Conservation (phyloP, 1,139 yeast genomes). For the Protomyces arabidopsidicola region DNA sequence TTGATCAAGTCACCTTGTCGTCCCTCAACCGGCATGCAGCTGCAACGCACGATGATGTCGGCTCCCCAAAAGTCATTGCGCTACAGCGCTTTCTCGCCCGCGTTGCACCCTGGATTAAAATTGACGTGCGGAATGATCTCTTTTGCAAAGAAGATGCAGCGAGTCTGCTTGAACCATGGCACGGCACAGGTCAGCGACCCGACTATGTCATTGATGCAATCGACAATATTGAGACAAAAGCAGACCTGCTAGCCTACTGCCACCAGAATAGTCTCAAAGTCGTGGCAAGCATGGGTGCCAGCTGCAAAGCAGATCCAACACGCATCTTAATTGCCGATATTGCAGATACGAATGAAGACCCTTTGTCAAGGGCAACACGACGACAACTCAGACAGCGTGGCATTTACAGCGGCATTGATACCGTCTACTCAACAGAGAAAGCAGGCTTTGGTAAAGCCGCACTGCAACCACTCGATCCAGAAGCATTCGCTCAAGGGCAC, state of each 20-base stretch:
- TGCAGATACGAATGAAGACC: slow-evolving; percentile 81
- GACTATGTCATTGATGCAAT: slow-evolving; percentile 85
- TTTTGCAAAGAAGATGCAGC: slow-evolving; percentile 68
- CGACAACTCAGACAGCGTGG: slow-evolving; percentile 76
- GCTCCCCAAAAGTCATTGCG: slow-evolving; percentile 66
- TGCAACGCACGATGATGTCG: slow-evolving; percentile 83
- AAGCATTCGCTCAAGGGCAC: slow-evolving; percentile 70
- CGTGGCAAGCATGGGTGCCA: slow-evolving; percentile 93
- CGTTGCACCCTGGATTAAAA: slow-evolving; percentile 86
- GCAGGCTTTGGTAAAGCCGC: slow-evolving; percentile 93
- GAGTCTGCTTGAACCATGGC: slow-evolving; percentile 46
- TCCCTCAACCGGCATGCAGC: slow-evolving; percentile 92
- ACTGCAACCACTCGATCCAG: slow-evolving; percentile 74
- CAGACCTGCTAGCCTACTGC: slow-evolving; percentile 75
- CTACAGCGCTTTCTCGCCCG: slow-evolving; percentile 52
- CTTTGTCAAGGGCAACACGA: slow-evolving; percentile 82
- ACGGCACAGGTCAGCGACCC: slow-evolving; percentile 41
- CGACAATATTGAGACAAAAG: slow-evolving; percentile 91
- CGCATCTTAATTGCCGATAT: slow-evolving; percentile 75
- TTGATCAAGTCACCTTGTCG: slow-evolving; percentile 89
- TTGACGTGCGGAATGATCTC: slow-evolving; percentile 70
- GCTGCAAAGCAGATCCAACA: slow-evolving; percentile 82
- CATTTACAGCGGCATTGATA: slow-evolving; percentile 69
- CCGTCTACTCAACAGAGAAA: slow-evolving; percentile 88
- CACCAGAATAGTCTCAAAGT: slow-evolving; percentile 56